Percentiles rank a stretch among this genome's conserved stretches.
These are phyloP conservation scores for Cetraspora pellucida DNA, from an alignment of 192 early-diverging fungal species.

Conservation along the genomic window DNA sequence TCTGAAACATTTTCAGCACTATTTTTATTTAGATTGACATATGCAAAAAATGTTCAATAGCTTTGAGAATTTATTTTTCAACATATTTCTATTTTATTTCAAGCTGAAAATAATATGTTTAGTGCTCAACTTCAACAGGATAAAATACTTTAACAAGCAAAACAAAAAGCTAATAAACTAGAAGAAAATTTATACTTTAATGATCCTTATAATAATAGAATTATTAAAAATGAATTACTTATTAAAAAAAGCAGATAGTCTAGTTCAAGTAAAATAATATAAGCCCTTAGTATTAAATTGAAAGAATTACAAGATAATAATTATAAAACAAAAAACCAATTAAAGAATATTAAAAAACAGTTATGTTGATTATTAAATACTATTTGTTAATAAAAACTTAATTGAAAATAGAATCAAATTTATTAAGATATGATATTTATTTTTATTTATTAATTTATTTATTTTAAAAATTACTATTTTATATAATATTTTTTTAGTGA, in stretches of 20 bases:
- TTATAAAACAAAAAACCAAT: not conserved
- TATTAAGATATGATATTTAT: too few relatives aligned
- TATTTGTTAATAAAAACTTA: too few relatives aligned
- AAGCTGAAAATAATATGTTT: not conserved
- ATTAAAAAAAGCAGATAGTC: not conserved
- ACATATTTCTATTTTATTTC: conserved; percentile 6
- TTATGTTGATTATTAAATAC: not conserved
- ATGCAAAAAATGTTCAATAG: not conserved
- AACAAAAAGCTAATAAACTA: not conserved
- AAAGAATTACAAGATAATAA: not conserved
- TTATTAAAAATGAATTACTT: not conserved
- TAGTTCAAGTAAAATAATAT: not conserved
- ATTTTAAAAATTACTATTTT: too few relatives aligned
- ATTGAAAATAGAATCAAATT: too few relatives aligned
- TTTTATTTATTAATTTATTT: too few relatives aligned
- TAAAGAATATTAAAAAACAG: not conserved
- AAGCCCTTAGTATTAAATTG: not conserved
- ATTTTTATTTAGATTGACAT: conserved; percentile 16
- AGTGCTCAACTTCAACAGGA: not conserved
- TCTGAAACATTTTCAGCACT: not conserved
- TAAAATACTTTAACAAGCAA: conserved; percentile 11
- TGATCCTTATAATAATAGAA: not conserved
- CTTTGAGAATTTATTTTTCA: conserved; percentile 17
- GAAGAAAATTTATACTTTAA: conserved; percentile 18
- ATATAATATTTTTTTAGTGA: too few relatives aligned